Percentiles rank a stretch among this genome's conserved stretches.
Evolutionary conservation across 2,329 filamentous ascomycete species (phyloP).

Genomic region (Penicillium italicum): DNA sequence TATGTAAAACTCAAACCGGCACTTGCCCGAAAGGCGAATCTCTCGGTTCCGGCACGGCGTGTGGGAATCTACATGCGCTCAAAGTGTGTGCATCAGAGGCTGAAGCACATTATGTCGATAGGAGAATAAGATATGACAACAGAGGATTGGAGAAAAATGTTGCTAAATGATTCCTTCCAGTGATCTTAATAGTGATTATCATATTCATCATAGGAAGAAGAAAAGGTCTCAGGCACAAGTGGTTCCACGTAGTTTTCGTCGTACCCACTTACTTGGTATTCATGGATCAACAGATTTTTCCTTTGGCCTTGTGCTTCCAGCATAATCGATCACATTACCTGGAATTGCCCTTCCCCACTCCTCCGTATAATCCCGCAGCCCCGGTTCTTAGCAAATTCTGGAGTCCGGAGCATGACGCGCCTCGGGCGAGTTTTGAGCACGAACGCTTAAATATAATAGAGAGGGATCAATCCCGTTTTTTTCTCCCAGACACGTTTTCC

Average conservation of each 20-base stretch:
- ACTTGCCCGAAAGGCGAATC: conserved; percentile 11
- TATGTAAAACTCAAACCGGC: background rate
- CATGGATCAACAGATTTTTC: conserved; percentile 1
- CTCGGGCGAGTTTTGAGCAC: background rate
- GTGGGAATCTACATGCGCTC: background rate
- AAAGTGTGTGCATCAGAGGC: background rate
- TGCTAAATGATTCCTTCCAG: background rate
- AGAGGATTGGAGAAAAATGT: background rate
- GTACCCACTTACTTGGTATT: background rate
- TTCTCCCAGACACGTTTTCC: background rate
- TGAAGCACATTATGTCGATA: background rate
- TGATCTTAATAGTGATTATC: background rate
- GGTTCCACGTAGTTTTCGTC: background rate
- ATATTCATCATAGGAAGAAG: background rate
- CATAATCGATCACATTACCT: conserved; percentile 1
- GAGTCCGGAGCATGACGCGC: conserved; percentile 19
- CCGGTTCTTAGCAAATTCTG: conserved; percentile 17
- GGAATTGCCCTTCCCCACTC: conserved; percentile 10
- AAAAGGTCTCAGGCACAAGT: background rate
- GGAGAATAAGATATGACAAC: background rate
- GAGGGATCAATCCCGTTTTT: background rate
- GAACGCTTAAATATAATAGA: background rate
- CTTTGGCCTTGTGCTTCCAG: conserved; percentile 3
- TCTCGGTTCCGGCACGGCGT: conserved; percentile 4
- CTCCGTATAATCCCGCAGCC: conserved; percentile 15